These are phyloP conservation scores for Mortierella polycephala DNA, from an alignment of 371 early-diverging fungal genomes.

Conservation along the genomic window DNA sequence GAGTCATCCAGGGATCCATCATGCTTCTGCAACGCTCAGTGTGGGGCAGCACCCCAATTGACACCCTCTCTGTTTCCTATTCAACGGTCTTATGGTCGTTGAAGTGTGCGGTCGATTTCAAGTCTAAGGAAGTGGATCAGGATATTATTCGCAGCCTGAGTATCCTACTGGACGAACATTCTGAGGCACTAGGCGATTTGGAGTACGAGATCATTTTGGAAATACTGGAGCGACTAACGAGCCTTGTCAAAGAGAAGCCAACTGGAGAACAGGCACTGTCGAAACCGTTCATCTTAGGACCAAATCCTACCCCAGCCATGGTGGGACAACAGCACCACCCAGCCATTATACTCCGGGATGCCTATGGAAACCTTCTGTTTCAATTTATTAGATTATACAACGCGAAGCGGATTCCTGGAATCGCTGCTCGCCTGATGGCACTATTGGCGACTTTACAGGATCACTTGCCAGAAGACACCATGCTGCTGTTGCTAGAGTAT, in stretches of 20 bases:
- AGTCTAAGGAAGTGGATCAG: conserved; percentile 41
- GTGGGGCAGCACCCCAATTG: conserved; percentile 62
- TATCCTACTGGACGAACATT: conserved; percentile 30
- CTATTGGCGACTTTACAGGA: conserved; percentile 67
- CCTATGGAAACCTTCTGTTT: conserved; percentile 29
- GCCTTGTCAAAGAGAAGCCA: conserved; percentile 29
- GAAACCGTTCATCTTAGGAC: conserved; percentile 32
- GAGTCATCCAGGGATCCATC: conserved; percentile 64
- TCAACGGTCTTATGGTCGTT: conserved; percentile 55
- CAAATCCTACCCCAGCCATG: conserved; percentile 4
- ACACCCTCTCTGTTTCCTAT: conserved; percentile 47
- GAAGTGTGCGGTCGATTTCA: conserved; percentile 43
- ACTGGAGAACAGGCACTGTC: conserved; percentile 5
- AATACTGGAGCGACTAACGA: conserved; percentile 50
- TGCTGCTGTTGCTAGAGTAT: conserved; percentile 65
- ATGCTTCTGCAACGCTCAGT: conserved; percentile 63
- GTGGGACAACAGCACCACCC: conserved; percentile 14
- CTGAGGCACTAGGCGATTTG: conserved; percentile 36
- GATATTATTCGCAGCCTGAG: conserved; percentile 55
- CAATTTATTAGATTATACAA: conserved; percentile 29
- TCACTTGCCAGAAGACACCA: conserved; percentile 67
- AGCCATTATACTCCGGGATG: conserved; percentile 18
- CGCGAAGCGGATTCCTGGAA: conserved; percentile 50
- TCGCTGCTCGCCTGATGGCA: conserved; percentile 62
- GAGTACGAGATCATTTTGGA: conserved; percentile 60